A percentile compares a stretch with the other conserved stretches of the same genome.
These are phyloP conservation scores for Penicillium antarcticum DNA, from an alignment of 495 filamentous ascomycete genomes.

Conservation along the genomic window DNA sequence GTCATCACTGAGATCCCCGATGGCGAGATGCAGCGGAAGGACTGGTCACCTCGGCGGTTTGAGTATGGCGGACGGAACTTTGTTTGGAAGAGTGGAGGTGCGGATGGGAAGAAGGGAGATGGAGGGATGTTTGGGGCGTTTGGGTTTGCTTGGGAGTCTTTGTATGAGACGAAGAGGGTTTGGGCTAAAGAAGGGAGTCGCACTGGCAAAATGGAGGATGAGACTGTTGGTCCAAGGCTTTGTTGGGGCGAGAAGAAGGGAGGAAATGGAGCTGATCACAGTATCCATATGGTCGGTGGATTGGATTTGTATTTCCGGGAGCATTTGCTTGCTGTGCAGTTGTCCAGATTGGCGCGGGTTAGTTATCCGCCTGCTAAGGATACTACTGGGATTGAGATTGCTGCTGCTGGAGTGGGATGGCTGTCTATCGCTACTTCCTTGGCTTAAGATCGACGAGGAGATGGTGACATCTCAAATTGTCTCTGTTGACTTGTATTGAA, in stretches of 20 bases:
- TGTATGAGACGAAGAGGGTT: constrained; percentile 21
- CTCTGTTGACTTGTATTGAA: too few relatives aligned
- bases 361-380: constrained; percentile 18
- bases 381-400: constrained; percentile 11
- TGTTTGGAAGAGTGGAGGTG: constrained; percentile 14
- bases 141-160: constrained; percentile 13
- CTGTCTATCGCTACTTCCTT: neutral
- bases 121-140: constrained; percentile 9
- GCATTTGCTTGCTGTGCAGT: constrained; percentile 18
- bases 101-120: constrained; percentile 7
- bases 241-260: constrained; percentile 20
- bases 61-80: constrained; percentile 17
- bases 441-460: neutral
- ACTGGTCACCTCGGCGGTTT: constrained; percentile 19
- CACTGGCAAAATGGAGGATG: constrained; percentile 28
- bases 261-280: constrained; percentile 10
- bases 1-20: constrained; percentile 14
- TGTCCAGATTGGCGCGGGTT: constrained; percentile 11
- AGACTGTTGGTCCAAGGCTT: constrained; percentile 14
- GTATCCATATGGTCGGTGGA: constrained; percentile 13
- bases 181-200: constrained; percentile 15
- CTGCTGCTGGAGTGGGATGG: neutral
- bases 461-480: too few relatives aligned
- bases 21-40: constrained; percentile 9
- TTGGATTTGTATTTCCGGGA: constrained; percentile 18